Evolutionary conservation across 2,329 filamentous ascomycete species (phyloP).

Genomic region (Curvularia sp.): DNA sequence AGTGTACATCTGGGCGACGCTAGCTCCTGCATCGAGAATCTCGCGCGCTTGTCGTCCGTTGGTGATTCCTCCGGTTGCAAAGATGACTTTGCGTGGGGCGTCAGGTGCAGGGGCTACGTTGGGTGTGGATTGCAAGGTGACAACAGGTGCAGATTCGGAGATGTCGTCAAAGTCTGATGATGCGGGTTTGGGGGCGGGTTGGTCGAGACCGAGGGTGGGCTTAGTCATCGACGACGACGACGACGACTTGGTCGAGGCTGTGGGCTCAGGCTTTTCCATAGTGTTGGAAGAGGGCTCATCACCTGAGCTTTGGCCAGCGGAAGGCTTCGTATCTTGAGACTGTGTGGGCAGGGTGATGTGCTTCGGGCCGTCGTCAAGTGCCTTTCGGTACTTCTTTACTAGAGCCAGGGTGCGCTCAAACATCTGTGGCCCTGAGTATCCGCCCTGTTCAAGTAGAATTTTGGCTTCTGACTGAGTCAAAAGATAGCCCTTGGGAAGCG

Average conservation of each 20-base stretch:
- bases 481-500: constrained; percentile 71
- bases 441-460: constrained; percentile 78
- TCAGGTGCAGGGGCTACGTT: constrained; percentile 35
- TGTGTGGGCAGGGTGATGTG: constrained; percentile 19
- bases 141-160: constrained; percentile 36
- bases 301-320: constrained; percentile 17
- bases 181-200: constrained; percentile 25
- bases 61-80: constrained; percentile 91
- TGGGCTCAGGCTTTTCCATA: constrained; percentile 25
- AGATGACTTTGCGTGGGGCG: constrained; percentile 74
- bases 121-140: constrained; percentile 30
- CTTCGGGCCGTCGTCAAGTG: constrained; percentile 56
- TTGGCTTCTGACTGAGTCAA: constrained; percentile 72
- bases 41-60: constrained; percentile 83
- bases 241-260: constrained; percentile 10
- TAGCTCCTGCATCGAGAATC: constrained; percentile 86
- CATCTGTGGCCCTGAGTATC: constrained; percentile 89
- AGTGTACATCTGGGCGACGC: constrained; percentile 91
- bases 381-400: constrained; percentile 76
- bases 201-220: constrained; percentile 30
- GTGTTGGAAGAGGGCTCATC: constrained; percentile 25
- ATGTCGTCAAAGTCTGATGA: constrained; percentile 43
- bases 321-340: constrained; percentile 15
- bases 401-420: constrained; percentile 80
- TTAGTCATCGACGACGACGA: constrained; percentile 25